phyloP scores from a whole-genome alignment of 2,329 filamentous ascomycete species.

The Pseudophaeomoniella oleicola region DNA sequence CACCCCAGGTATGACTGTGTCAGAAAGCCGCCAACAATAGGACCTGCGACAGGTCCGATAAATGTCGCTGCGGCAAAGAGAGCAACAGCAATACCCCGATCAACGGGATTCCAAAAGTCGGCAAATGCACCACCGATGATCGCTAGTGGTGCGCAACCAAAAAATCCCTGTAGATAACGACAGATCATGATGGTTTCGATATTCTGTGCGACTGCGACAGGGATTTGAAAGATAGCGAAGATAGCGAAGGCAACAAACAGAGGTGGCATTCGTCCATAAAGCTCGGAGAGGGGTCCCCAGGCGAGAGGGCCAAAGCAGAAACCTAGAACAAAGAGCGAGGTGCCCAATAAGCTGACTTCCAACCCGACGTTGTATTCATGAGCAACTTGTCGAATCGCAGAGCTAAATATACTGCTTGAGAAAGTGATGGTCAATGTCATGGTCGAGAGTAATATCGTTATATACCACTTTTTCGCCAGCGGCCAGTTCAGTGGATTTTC shows the following conservation, averaged over 20 bases:
- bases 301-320: conserved; percentile 24
- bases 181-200: conserved; percentile 38
- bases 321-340: conserved; percentile 33
- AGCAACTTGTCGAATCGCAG: conserved; percentile 25
- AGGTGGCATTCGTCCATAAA: conserved; percentile 35
- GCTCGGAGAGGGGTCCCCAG: conserved; percentile 30
- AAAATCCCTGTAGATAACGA: conserved; percentile 39
- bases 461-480: conserved; percentile 23
- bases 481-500: conserved; percentile 16
- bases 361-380: conserved; percentile 28
- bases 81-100: conserved; percentile 31
- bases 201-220: conserved; percentile 39
- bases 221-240: conserved; percentile 41
- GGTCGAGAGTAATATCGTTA: conserved; percentile 24
- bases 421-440: conserved; percentile 35
- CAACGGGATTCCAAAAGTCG: conserved; percentile 34
- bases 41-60: conserved; percentile 32
- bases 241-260: conserved; percentile 33
- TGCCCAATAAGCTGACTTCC: conserved; percentile 35
- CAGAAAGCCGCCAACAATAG: conserved; percentile 36
- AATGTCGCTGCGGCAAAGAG: conserved; percentile 33
- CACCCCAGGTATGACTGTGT: conserved; percentile 35
- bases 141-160: conserved; percentile 35
- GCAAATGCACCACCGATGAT: conserved; percentile 35
- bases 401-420: conserved; percentile 28